Percentiles rank a stretch among this genome's conserved stretches.
phyloP scores from a whole-genome alignment of 129 eudicot genomes.

The Gnaphalium uliginosum region DNA sequence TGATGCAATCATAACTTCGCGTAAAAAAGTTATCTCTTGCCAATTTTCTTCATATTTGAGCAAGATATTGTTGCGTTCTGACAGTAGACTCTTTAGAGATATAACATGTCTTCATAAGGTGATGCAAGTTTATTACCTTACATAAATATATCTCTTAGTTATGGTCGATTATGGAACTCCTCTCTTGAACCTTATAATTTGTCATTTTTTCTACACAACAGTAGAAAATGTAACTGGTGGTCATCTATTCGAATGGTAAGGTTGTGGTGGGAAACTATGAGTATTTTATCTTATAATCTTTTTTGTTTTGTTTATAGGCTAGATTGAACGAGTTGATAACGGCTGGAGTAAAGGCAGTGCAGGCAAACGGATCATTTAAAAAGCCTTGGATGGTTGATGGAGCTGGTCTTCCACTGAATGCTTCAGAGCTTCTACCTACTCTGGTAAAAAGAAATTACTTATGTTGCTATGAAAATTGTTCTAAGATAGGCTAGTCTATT shows the following conservation, averaged over 20 bases:
- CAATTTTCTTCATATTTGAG: not conserved
- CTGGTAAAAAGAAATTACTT: constrained; percentile 47
- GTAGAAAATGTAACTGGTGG: not conserved
- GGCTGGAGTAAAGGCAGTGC: constrained; percentile 55
- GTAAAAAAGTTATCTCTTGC: not conserved
- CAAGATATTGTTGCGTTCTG: not conserved
- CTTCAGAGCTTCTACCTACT: constrained; percentile 77
- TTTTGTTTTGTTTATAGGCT: constrained; percentile 49
- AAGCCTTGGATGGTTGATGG: constrained; percentile 98
- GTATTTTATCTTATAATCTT: not conserved
- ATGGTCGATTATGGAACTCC: not conserved
- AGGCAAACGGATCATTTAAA: constrained; percentile 43
- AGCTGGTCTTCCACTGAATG: constrained; percentile 87
- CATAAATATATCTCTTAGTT: not conserved
- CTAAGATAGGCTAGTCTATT: not conserved
- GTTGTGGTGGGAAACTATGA: not conserved
- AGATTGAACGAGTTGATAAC: constrained; percentile 87
- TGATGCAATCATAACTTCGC: not conserved
- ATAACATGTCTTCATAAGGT: not conserved
- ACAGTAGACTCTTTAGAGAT: not conserved
- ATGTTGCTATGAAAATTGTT: not conserved
- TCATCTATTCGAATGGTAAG: not conserved
- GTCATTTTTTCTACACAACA: not conserved
- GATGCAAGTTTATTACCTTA: not conserved
- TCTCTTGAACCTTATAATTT: constrained; percentile 1